Percentiles rank a stretch among this genome's conserved stretches.
phyloP scores from a whole-genome alignment of 331 rosid species.

The Arachis monticola region DNA sequence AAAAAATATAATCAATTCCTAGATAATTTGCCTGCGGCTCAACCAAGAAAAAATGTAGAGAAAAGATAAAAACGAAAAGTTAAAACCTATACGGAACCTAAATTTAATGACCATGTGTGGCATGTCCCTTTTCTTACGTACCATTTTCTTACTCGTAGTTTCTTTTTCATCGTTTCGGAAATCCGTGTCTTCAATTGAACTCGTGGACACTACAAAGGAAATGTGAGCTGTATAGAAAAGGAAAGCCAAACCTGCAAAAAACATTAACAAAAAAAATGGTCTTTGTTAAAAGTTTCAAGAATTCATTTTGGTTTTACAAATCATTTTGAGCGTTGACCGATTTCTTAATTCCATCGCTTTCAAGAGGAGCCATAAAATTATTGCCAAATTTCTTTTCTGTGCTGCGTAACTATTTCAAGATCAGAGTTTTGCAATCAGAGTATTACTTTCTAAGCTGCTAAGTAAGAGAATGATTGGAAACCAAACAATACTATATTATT shows the following conservation, averaged over 20 bases:
- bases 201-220: conserved; percentile 16
- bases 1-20: too few relatives aligned
- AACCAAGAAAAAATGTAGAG: too few relatives aligned
- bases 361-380: not conserved
- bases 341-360: not conserved
- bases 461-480: not conserved
- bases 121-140: conserved; percentile 31
- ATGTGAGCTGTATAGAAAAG: conserved; percentile 36
- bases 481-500: too few relatives aligned
- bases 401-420: not conserved
- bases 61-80: not conserved
- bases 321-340: not conserved
- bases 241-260: not conserved
- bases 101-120: conserved; percentile 46
- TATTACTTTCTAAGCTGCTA: not conserved
- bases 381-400: not conserved
- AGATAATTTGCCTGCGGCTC: too few relatives aligned
- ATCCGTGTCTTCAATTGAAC: conserved; percentile 24
- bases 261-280: not conserved
- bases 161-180: conserved; percentile 16
- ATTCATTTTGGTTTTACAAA: not conserved
- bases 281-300: not conserved
- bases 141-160: not conserved
- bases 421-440: not conserved
- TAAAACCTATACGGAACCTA: conserved; percentile 43